Conservation (phyloP, 768 basidiomycete species). For the Mycena latifolia region DNA sequence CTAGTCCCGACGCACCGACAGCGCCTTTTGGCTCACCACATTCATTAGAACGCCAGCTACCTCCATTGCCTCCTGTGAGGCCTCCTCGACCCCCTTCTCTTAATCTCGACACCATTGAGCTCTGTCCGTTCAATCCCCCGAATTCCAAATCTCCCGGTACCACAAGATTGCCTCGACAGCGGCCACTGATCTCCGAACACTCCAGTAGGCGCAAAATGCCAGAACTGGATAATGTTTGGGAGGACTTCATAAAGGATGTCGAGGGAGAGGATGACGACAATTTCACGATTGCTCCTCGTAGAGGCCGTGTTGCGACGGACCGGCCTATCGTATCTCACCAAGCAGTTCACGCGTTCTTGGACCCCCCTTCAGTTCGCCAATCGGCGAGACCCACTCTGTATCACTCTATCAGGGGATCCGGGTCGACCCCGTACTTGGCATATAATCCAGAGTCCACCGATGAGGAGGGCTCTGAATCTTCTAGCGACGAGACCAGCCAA, state of each 20-base stretch:
- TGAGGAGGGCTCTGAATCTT: constrained; percentile 39
- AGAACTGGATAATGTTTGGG: constrained; percentile 46
- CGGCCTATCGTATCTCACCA: not conserved
- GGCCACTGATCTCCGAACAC: constrained; percentile 21
- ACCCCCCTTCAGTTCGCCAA: constrained; percentile 2
- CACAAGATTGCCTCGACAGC: constrained; percentile 6
- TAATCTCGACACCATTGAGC: constrained; percentile 28
- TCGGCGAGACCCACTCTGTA: constrained; percentile 11
- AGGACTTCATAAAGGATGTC: constrained; percentile 43
- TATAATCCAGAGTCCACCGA: constrained; percentile 16
- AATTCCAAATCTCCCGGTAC: not conserved
- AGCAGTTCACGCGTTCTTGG: constrained; percentile 7
- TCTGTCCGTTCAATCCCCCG: not conserved
- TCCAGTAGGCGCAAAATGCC: constrained; percentile 27
- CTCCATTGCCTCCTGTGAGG: constrained; percentile 38
- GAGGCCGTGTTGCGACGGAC: not conserved
- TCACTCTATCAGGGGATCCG: constrained; percentile 9
- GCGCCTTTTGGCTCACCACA: constrained; percentile 14
- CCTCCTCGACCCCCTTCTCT: constrained; percentile 48
- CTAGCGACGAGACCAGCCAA: constrained; percentile 25
- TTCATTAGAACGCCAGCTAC: constrained; percentile 28
- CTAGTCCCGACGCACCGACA: constrained; percentile 27
- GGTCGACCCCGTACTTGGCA: constrained; percentile 24
- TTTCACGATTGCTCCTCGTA: not conserved
- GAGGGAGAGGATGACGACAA: constrained; percentile 29